Base-by-base conservation (phyloP, 2,329 filamentous ascomycete species). In the Chrysoporthe puriensis region DNA sequence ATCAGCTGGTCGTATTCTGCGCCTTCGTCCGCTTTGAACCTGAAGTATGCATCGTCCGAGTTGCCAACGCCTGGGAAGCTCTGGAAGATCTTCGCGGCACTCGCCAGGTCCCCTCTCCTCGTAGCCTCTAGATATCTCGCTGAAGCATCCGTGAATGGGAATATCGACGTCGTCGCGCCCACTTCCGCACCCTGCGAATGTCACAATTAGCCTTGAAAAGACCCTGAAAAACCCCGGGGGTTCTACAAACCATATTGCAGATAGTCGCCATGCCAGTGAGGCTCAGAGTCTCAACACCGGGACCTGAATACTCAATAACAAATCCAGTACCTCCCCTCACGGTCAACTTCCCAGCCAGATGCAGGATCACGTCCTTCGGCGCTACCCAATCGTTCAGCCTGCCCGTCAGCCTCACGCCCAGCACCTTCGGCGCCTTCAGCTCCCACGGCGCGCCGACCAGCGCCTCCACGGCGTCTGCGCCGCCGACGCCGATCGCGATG, bases 371-470 rank as follows among this genome's bases (percentile, higher is more conserved):
- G 77, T 99, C 96, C 84, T 99, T 99, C 54, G 96, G 95, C 34
- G 93, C 90, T 0, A 93, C 91, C 96, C 96, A 99, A 75, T 92
- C 94, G 77, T 84, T 92, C 69, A 99, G 86, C 80, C 92, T 83
- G 73, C 96, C 96, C 69, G 90, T 90, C 54, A 98, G 85, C 76
- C 90, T 88, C 11, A 98, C 94, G 74, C 94, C 94, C 14, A 97
- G 82, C 62, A 99, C 85, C 79, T 93, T 94, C 18, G 96, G 96
- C 5, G 96, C 96, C 84, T 97, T 97, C 69, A 99, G 83, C 81
- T 99, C 96, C 96, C 96, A 99, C 0, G 96, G 96, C 9, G 94
- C 94, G 76, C 97, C 94, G 2, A 97, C 96, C 52, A 99, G 87
- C 8, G 95, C 96, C 81, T 99, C 96, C 2, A 99, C 96, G 34